Base-by-base conservation (phyloP, 257 asterid genomes). In the Primulina eburnea region DNA sequence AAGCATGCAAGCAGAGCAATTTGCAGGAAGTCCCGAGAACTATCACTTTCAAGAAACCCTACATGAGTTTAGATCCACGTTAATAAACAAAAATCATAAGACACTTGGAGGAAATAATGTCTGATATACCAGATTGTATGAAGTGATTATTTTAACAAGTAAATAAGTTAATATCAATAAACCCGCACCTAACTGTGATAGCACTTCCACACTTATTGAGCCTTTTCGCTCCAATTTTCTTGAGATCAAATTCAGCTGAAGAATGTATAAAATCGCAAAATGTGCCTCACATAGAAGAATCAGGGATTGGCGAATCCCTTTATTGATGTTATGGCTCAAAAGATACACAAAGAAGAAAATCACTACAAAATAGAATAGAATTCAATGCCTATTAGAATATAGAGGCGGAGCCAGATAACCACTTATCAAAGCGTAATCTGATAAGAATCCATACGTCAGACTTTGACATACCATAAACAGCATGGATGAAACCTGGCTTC, bases 211-310 rank as follows among this genome's bases (percentile, higher is more conserved):
- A 83, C 93, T 86, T 63, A 86, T 65, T 33, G 95, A 83, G 67
- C 95, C 90, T 73, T 88, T 78, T 70, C 80, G 81, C 78, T 82
- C 92, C 85, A 94, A 78, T 64, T 78, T 75, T 82, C 81, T 74
- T 58, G 97, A 87, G 71, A 94, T 81, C 67, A 91, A 83, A 85
- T 84, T 83, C 77, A 94, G 89, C 82, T 89, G 97, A 82, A 91
- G 95, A 82, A 94, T 82, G 86, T 94, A 94, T 32, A 94, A 69
- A 60, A 85, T 76, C 5, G 96, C 97, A 68, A 91, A 94, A 79
- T 94, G 97, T 76, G 87, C 89, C 84, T 94, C 99, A n/a, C 99
- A 89, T 24, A 94, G 86, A 84, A 94, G 96, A 86, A 89, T 84
- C 70, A 91, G 89, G 65, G 92, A 79, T 70, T 85, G 89, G 65